Conservation (phyloP, 192 early-diverging fungal genomes). For the Dispira simplex region DNA sequence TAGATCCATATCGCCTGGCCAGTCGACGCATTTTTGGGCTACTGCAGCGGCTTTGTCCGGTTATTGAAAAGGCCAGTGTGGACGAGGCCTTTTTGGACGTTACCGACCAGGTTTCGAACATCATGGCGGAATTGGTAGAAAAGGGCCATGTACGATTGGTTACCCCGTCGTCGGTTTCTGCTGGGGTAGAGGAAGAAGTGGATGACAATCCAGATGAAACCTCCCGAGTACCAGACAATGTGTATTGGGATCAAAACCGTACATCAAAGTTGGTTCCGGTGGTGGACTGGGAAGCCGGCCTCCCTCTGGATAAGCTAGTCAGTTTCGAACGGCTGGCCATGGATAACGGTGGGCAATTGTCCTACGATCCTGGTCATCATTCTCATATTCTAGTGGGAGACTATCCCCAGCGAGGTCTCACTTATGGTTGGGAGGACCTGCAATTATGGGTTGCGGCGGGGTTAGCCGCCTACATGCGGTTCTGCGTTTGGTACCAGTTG, state of each 20-base stretch:
- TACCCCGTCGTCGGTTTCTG: constrained; percentile 13
- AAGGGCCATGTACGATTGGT: constrained; percentile 20
- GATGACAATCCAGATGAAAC: too few species aligned
- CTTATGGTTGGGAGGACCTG: constrained; percentile 51
- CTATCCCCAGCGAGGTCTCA: too few species aligned
- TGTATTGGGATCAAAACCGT: too few species aligned
- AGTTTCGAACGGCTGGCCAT: too few species aligned
- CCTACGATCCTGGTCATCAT: too few species aligned
- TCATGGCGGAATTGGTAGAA: constrained; percentile 28
- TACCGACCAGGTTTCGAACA: constrained; percentile 44
- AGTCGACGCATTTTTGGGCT: constrained; percentile 57
- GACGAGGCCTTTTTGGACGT: constrained; percentile 89
- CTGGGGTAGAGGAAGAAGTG: too few species aligned
- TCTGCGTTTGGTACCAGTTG: not conserved
- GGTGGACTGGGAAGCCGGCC: too few species aligned
- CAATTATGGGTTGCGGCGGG: constrained; percentile 60
- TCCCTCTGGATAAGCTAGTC: too few species aligned
- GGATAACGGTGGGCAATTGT: too few species aligned
- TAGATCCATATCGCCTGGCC: constrained; percentile 66
- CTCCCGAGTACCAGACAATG: too few species aligned
- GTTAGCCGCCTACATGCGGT: constrained; percentile 48
- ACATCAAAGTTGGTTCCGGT: too few species aligned
- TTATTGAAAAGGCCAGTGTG: constrained; percentile 52
- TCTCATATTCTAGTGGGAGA: too few species aligned
- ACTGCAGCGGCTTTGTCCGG: constrained; percentile 35